Evolutionary conservation across 2,329 filamentous ascomycete species (phyloP), one percentile per base, ranked within the genome.

Genomic region (Sarocladium oryzae): DNA sequence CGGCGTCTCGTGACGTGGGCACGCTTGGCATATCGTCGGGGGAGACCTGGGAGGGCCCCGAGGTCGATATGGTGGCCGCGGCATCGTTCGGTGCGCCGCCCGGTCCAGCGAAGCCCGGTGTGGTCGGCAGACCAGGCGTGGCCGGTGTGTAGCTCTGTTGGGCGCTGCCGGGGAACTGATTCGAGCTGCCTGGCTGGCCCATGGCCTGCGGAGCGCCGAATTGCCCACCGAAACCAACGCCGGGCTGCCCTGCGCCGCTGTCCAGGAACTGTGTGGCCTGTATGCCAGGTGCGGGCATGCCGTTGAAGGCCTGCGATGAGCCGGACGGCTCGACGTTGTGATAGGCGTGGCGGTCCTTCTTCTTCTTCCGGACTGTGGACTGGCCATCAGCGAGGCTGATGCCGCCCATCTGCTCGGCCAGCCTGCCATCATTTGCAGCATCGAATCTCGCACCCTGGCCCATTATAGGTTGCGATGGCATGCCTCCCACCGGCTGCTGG

Each of bases 291-390:
- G 79, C 75, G 2, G 83, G 81, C 62, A 85, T 81, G 55, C 82
- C 85, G 63, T 85, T 85, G 70, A 87, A 88, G 10, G 82, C 72
- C 61, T 86, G 82, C 5, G 84, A 82, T 30, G 82, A 82, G 48
- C 83, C 82, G 4, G 76, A 76, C 20, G 87, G 82, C 57, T 92
- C 89, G 50, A 97, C 81, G 35, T 82, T 85, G 67, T 97, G 92
- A 68, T 95, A 88, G 56, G 91, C 92, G 70, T 97, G 92, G 54
- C 89, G 82, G 66, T 96, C 87, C 78, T 96, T 96, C 82, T 96
- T 97, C 77, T 91, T 89, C 68, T 76, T 86, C 65, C 82, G 77
- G 52, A 69, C 70, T 2, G 73, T 72, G 46, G 6, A 35, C 32
- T 74, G 72, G 41, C 75, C 67, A 30, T 65, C 63, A 30, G 77